Base-by-base conservation (phyloP, 2,329 filamentous ascomycete species). In the Colletotrichum noveboracense region DNA sequence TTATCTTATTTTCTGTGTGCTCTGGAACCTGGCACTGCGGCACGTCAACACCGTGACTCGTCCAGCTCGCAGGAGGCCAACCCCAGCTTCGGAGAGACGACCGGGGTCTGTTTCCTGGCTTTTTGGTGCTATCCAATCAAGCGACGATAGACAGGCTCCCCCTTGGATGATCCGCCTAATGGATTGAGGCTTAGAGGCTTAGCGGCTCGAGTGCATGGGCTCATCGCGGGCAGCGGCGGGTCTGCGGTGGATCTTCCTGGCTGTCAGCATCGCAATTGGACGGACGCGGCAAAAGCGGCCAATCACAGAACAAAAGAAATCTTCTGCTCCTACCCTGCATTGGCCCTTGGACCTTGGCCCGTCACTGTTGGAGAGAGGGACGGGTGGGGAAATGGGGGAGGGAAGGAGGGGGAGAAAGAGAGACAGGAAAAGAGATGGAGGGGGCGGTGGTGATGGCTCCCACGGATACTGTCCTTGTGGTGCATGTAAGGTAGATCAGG, bases 111-210 rank as follows among this genome's bases (percentile, higher is more conserved):
- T 68, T 48, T 38, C 66, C 43, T 38, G 66, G 65, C 55, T 32
- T 52, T 10, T 38, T 43, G 2, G 14, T 56, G 14, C 43, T 21
- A 10, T 66, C 69, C 69, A 72, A 74, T 70, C 7, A 48, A 9
- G 21, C 4, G 6, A 7, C 9, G 7, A 5, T 10, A 24, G 32
- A 3, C 21, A 10, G 38, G 28, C 21, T 28, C 61, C 58, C 34
- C 74, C 18, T 70, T 64, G 48, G 34, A 52, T 24, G 71, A 75
- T 75, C 18, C 60, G 66, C 71, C 21, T 55, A 26, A 71, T 24
- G 66, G 48, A 76, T 70, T 76, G 74, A 75, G 74, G 74, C 74
- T 76, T 76, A 76, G 74, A 76, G 71, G 66, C 70, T 65, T 74
- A 75, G 72, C 69, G 68, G 69, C 61, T 56, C 34, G 61, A 64